These are phyloP conservation scores for Citrus hindsii DNA, from an alignment of 345 rosid genomes.

Conservation along the genomic window DNA sequence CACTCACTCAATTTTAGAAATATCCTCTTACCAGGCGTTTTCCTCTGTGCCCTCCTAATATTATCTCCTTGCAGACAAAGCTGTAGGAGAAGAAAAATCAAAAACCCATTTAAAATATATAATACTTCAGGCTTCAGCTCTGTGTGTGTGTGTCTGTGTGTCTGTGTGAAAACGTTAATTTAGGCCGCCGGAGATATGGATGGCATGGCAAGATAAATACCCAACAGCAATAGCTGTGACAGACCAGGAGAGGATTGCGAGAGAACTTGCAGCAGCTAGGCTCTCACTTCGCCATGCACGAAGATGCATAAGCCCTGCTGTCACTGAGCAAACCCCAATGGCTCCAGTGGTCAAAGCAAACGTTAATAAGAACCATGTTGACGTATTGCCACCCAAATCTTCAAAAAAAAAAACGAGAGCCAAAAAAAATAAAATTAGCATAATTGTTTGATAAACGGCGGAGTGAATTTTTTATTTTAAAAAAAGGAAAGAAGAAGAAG, in stretches of 20 bases:
- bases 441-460: too few species aligned
- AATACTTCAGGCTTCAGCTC: too few species aligned
- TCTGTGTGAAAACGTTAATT: too few species aligned
- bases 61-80: slow-evolving; percentile 32
- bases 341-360: slow-evolving; percentile 9
- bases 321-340: slow-evolving; percentile 18
- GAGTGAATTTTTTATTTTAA: too few species aligned
- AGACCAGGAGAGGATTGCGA: slow-evolving; percentile 19
- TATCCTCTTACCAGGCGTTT: slow-evolving; percentile 30
- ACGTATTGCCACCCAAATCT: slow-evolving; percentile 21
- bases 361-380: slow-evolving; percentile 15
- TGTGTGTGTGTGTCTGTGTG: too few species aligned
- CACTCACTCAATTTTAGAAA: background rate
- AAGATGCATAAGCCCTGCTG: slow-evolving; percentile 27
- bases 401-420: background rate
- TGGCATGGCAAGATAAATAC: background rate
- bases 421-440: too few species aligned
- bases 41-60: slow-evolving; percentile 37
- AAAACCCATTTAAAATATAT: background rate
- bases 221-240: slow-evolving; percentile 39
- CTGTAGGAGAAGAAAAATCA: background rate
- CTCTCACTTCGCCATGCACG: slow-evolving; percentile 20
- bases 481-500: background rate
- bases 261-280: slow-evolving; percentile 25
- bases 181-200: too few species aligned